Evolutionary conservation across 805 yeast species (phyloP).

Genomic region (Wickerhamomyces hampshirensis): DNA sequence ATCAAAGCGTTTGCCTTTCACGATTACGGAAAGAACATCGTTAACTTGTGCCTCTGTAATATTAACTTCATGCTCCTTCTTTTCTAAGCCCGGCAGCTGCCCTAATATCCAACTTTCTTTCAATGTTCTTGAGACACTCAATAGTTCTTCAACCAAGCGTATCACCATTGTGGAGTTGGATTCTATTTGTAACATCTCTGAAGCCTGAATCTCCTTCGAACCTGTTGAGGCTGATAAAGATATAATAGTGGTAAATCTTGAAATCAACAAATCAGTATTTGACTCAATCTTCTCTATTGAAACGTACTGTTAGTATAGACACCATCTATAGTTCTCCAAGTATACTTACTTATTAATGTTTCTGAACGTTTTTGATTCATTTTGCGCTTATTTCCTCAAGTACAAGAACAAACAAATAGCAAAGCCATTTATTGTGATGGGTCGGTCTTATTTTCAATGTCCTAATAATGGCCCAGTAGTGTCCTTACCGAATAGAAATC

Average conservation of each 20-base stretch:
- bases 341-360: slow-evolving; percentile 33
- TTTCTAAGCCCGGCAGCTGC: slow-evolving; percentile 35
- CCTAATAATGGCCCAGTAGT: too few species aligned
- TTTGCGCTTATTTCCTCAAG: slow-evolving; percentile 1
- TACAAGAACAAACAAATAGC: too few species aligned
- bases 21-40: slow-evolving; percentile 5
- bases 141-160: slow-evolving; percentile 47
- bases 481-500: too few species aligned
- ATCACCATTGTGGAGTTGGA: slow-evolving; percentile 47
- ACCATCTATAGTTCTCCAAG: too few species aligned
- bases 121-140: slow-evolving; percentile 42
- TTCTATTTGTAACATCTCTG: slow-evolving; percentile 54
- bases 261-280: slow-evolving; percentile 45
- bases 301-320: neutral
- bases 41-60: slow-evolving; percentile 9
- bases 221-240: slow-evolving; percentile 37
- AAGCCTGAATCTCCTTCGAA: slow-evolving; percentile 34
- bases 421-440: too few species aligned
- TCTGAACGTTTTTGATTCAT: slow-evolving; percentile 44
- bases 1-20: slow-evolving; percentile 7
- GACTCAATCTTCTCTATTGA: slow-evolving; percentile 43
- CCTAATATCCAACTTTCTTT: slow-evolving; percentile 58
- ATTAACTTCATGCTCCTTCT: slow-evolving; percentile 7
- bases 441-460: too few species aligned
- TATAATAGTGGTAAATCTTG: slow-evolving; percentile 48